Evolutionary conservation across 345 rosid genomes (phyloP), one percentile per base, ranked within the genome.

Genomic region (Eucalyptus tenuipes): DNA sequence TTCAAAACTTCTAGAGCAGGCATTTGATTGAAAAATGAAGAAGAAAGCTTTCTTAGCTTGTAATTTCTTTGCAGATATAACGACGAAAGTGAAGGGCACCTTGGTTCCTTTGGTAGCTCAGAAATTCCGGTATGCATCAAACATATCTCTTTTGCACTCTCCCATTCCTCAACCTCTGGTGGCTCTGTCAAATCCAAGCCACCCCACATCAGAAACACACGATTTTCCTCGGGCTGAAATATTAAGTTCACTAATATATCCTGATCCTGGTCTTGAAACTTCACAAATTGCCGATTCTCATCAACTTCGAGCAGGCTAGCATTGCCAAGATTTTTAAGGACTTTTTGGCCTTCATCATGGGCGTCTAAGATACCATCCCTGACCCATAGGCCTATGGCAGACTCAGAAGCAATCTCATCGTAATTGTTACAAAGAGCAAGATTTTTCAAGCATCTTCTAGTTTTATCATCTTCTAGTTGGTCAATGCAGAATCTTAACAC

Each of bases 11-110:
- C 87, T 40, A 89, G 89, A 61, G 27, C 45, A 37, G 91, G 84
- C 90, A 91, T 92, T 24, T 75, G 71, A 37, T 55, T 53, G 29
- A 91, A 91, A 86, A 86, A 91, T 6, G 84, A 59, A 7, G 89
- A 82, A 48, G 93, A 90, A n/a, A 92, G 86, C n/a, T 18, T 68
- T 66, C 89, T 91, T 16, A 91, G 20, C 68, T 89, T 90, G 61
- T 27, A 50, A 75, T 91, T 92, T 52, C 87, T 86, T 25, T 89
- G 89, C 45, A 91, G 82, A 88, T 45, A 90, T 71, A 92, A 57
- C 0, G 88, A 57, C 14, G 10, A 27, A 14, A 92, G 87, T 5
- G 17, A 33, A 68, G 88, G 55, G 59, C 87, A 88, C 10, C 57
- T 88, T 5, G 89, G 90, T 82, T 85, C 86, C 25, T 47, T 45